These are phyloP conservation scores for Termitomyces sp. DNA, from an alignment of 1,284 basidiomycete genomes.

Conservation along the genomic window DNA sequence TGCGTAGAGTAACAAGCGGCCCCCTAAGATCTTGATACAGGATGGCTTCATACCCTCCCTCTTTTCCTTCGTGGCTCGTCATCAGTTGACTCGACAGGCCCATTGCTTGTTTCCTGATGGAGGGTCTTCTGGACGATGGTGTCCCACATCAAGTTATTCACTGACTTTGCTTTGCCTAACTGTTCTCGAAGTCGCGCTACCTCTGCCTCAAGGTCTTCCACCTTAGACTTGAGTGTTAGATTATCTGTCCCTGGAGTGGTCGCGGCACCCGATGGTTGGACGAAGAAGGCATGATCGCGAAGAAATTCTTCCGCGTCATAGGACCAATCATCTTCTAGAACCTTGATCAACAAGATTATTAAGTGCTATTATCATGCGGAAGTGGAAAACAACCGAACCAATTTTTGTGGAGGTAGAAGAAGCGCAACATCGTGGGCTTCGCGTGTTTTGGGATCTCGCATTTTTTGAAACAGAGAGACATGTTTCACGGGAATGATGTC, in stretches of 20 bases:
- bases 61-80: conserved; percentile 33
- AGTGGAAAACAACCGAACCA: conserved; percentile 27
- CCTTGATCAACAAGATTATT: conserved; percentile 16
- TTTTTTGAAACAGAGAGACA: conserved; percentile 65
- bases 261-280: conserved; percentile 32
- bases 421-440: conserved; percentile 64
- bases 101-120: conserved; percentile 29
- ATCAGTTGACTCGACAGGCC: conserved; percentile 19
- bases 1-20: neutral
- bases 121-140: conserved; percentile 64
- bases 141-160: conserved; percentile 91
- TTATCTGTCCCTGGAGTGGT: conserved; percentile 27
- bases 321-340: conserved; percentile 24
- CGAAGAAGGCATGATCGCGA: conserved; percentile 57
- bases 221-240: conserved; percentile 43
- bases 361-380: neutral
- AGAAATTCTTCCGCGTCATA: conserved; percentile 53
- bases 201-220: conserved; percentile 71
- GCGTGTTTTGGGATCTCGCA: conserved; percentile 59
- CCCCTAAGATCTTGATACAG: neutral
- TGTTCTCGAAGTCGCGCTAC: conserved; percentile 60
- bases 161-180: conserved; percentile 73
- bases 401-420: conserved; percentile 44
- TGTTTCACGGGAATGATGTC: conserved; percentile 63
- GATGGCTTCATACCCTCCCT: conserved; percentile 23